phyloP scores from a whole-genome alignment of 345 rosid genomes.

The Syzygium oleosum region DNA sequence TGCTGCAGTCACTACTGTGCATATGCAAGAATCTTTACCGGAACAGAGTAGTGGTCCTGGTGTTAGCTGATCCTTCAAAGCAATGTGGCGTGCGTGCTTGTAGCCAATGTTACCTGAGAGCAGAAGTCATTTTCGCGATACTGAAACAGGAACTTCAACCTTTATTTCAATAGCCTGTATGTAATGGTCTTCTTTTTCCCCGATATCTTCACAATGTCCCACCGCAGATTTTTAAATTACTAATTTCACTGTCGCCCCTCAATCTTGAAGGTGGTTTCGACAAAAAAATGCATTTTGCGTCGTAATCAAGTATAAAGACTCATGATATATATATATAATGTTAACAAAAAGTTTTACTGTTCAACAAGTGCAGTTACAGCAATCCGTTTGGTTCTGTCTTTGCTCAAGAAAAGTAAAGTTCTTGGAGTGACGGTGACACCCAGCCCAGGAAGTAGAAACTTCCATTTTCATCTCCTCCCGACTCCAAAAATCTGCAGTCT shows the following conservation, averaged over 20 bases:
- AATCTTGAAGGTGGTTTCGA: not conserved
- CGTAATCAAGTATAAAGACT: not conserved
- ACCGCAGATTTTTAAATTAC: not conserved
- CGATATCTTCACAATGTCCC: not conserved
- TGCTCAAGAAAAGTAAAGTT: constrained; percentile 22
- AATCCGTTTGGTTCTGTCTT: not conserved
- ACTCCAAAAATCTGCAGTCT: not conserved
- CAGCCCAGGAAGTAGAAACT: not conserved
- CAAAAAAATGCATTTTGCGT: not conserved
- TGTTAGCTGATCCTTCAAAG: not conserved
- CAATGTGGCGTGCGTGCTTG: not conserved
- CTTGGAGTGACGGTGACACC: not conserved
- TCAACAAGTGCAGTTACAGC: not conserved
- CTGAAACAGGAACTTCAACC: not conserved
- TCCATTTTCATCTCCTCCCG: not conserved
- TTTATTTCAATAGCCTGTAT: not conserved
- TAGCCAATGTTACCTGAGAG: not conserved
- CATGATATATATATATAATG: not conserved
- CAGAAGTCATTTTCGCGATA: not conserved
- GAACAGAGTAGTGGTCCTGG: not conserved
- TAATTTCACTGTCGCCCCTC: not conserved
- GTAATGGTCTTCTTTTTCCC: not conserved
- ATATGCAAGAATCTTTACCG: not conserved
- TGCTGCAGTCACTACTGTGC: not conserved
- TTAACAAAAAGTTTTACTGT: not conserved